Evolutionary conservation across 179 eudicot species (phyloP).

Genomic region (Beta macrorhiza): DNA sequence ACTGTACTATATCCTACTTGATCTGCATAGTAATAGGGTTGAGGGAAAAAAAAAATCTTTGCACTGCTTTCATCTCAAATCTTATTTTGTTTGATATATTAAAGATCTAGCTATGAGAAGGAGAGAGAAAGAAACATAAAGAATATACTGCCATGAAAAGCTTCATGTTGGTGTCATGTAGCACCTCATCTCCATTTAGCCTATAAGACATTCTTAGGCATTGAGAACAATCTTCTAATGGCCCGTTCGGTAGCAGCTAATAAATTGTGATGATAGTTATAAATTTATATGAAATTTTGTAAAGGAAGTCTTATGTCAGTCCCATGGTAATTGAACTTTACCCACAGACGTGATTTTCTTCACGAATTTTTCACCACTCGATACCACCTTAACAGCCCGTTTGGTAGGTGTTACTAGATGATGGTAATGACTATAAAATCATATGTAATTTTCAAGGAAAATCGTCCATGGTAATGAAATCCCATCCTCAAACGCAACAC

Average conservation of each 20-base stretch:
- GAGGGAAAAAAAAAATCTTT: not conserved
- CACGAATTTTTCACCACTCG: too few species aligned
- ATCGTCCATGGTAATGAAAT: not conserved
- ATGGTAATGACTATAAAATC: too few species aligned
- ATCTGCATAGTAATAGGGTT: not conserved
- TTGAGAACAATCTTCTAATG: not conserved
- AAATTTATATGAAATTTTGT: not conserved
- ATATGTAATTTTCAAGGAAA: too few species aligned
- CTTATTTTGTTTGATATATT: too few species aligned
- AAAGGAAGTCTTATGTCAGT: not conserved
- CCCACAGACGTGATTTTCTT: too few species aligned
- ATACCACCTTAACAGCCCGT: too few species aligned
- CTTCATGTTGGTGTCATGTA: not conserved
- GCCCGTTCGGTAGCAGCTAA: not conserved
- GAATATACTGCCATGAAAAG: not conserved
- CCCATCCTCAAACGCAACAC: not conserved
- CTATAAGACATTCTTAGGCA: not conserved
- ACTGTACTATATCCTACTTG: not conserved
- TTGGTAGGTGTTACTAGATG: too few species aligned
- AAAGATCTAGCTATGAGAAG: not conserved
- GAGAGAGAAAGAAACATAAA: not conserved
- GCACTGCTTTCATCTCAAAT: too few species aligned
- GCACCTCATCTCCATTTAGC: not conserved
- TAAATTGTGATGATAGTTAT: not conserved
- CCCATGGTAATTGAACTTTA: not conserved